Evolutionary conservation across 257 asterid species (phyloP), one percentile per base, ranked within the genome.

Genomic region (Lavandula angustifolia): DNA sequence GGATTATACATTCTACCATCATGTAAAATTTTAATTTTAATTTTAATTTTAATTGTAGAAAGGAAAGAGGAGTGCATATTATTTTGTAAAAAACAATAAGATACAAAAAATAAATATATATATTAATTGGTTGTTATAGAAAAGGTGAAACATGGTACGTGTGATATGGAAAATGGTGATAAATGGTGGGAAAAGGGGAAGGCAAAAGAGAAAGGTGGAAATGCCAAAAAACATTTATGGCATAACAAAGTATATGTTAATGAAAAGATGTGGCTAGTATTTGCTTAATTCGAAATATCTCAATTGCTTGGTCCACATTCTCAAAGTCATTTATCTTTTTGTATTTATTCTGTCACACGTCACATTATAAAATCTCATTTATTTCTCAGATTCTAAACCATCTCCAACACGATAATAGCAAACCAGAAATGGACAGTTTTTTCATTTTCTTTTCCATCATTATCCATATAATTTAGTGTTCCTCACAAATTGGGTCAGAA

Each of bases 261-360:
- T 40, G 34, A 33, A 13, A 52, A 73, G 33, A 34, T 60, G 73
- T 67, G 77, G 77, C 4, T 53, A 27, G 47, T 29, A 73, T 51
- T 66, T 73, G 67, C 65, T 34, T 60, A 35, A 22, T 17, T 11
- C 18, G 53, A 73, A 66, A 73, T 73, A 73, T 73, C 77, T 73
- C 55, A 37, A 8, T 53, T 59, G 7, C 27, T 1, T 66, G 77
- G 69, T 66, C 77, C 69, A 73, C 73, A 22, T 40, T 51, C 3
- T 43, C 5, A 3, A 14, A 22, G 31, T 63, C 3, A 0, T 55
- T 35, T 43, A 16, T 32, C 5, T 6, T 49, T 33, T 54, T n/a
- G 3, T 44, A 1, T 46, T 42, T 66, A 3, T 32, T 42, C 1
- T 52, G 43, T 35, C 6, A 0, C 46, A 62, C 34, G 37, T 43